Evolutionary conservation across 768 basidiomycete species (phyloP).

Genomic region (Mycena floridula): DNA sequence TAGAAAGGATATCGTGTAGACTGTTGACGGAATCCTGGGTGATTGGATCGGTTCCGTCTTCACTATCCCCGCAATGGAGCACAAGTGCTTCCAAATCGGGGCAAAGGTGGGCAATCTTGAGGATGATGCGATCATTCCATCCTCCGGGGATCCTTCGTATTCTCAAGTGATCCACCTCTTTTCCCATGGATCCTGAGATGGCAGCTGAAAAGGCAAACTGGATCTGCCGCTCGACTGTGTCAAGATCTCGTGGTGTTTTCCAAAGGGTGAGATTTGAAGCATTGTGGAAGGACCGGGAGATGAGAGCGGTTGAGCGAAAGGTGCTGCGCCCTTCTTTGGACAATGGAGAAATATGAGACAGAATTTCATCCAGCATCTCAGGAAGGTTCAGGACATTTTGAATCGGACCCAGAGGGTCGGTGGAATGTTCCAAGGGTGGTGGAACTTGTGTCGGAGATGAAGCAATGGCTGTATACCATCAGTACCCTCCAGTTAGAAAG

Average conservation of each 20-base stretch:
- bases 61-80: neutral
- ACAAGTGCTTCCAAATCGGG: neutral
- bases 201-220: neutral
- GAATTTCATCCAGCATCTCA: neutral
- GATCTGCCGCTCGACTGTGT: neutral
- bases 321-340: neutral
- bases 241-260: neutral
- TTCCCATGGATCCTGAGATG: neutral
- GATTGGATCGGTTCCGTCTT: neutral
- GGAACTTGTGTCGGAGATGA: neutral
- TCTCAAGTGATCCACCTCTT: neutral
- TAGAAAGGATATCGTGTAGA: neutral
- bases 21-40: neutral
- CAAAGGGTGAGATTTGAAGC: neutral
- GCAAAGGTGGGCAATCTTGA: neutral
- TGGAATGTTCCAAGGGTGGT: neutral
- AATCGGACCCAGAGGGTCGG: neutral
- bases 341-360: constrained; percentile 1
- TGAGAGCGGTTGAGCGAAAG: neutral
- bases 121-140: neutral
- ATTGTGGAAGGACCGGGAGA: neutral
- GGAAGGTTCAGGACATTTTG: neutral
- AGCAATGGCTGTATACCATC: neutral
- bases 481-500: neutral
- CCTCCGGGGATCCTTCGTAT: neutral